Evolutionary conservation across 305 asterid genomes (phyloP).

Genomic region (Ajuga reptans): DNA sequence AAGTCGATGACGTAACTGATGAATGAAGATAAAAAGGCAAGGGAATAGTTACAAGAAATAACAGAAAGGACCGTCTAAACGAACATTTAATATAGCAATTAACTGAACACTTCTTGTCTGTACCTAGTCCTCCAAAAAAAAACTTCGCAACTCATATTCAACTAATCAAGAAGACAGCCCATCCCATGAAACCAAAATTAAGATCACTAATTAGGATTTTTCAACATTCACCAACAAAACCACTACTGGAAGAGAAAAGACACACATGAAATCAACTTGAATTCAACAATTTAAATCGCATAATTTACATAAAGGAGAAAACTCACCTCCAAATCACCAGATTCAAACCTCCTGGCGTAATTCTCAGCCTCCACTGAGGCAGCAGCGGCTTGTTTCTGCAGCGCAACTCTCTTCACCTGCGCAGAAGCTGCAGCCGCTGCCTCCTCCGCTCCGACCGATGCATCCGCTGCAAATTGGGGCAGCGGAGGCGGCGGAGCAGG

Average conservation of each 20-base stretch:
- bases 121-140: not conserved
- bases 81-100: not conserved
- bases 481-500: conserved; percentile 38
- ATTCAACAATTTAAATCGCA: not conserved
- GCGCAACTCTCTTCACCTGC: conserved; percentile 64
- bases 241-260: not conserved
- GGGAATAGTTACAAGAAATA: not conserved
- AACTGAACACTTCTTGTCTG: not conserved
- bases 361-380: conserved; percentile 82
- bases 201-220: not conserved
- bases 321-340: conserved; percentile 69
- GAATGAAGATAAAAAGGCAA: conserved; percentile 15
- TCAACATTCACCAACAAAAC: conserved; percentile 7
- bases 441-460: conserved; percentile 23
- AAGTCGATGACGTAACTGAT: not conserved
- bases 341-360: conserved; percentile 67
- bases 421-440: conserved; percentile 57
- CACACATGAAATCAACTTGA: not conserved
- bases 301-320: not conserved
- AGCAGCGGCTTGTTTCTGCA: conserved; percentile 92
- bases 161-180: not conserved
- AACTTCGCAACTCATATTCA: not conserved
- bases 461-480: conserved; percentile 28
- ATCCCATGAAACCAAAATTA: not conserved
- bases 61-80: not conserved